Base-by-base conservation (phyloP, 2,329 filamentous ascomycete species). In the Fusarium sp. region DNA sequence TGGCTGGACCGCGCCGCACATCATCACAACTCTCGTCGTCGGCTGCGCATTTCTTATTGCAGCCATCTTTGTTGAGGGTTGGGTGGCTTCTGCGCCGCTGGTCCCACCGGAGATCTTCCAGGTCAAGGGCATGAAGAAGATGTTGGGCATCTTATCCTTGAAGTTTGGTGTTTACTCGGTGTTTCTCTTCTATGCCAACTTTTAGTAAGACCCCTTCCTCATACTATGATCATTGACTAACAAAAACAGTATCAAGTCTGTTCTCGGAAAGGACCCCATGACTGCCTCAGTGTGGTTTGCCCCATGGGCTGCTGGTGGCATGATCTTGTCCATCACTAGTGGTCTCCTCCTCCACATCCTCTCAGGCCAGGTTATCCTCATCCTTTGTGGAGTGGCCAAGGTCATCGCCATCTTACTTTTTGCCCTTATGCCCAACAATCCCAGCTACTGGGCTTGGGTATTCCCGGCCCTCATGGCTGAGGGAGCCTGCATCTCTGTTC, bases 1-100 rank as follows among this genome's bases (percentile, higher is more conserved):
- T 6, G 87, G 89, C 16, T 94, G 92, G 92, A 84, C 82, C 32
- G 91, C 90, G 2, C 90, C 91, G 1, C 92, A 92, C 72, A 92
- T 94, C 64, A 86, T 88, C 27, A 83, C 89, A 9, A 87, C 89
- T 0, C 87, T 94, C 32, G 81, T 89, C 7, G 64, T 91, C 8
- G 92, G 92, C 0, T 82, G 87, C 23, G 63, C 90, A 2, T 80
- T 91, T 18, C 82, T 94, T 1, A 81, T 82, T 1, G 80, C 81
- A 0, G 89, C 91, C 6, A 84, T 90, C 20, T 94, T 92, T 70
- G 85, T 93, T 14, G 92, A 94, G 82, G 88, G 88, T 2, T 91
- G 88, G 87, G 84, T 92, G 2, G 89, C 91, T 3, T 81, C 84
- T 14, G 84, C 88, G 50, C 92, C 92, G 0, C 82, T 94, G 3